phyloP scores from a whole-genome alignment of 768 basidiomycete species.

The Boletus subparvulus region DNA sequence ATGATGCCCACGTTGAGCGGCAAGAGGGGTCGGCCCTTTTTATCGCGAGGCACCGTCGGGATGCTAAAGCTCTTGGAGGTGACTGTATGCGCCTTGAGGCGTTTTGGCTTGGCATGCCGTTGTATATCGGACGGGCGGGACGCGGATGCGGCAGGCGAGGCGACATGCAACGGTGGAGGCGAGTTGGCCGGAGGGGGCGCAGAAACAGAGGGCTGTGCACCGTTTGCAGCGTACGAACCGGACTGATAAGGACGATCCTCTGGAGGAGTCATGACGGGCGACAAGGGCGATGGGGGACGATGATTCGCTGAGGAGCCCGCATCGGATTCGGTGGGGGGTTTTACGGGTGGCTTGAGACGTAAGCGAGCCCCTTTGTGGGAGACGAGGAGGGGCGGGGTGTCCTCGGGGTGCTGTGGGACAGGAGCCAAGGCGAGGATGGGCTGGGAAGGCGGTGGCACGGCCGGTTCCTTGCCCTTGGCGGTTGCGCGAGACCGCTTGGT shows the following conservation, averaged over 20 bases:
- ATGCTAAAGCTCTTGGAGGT: constrained; percentile 76
- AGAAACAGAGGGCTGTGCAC: constrained; percentile 18
- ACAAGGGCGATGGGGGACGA: constrained; percentile 32
- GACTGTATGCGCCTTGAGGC: constrained; percentile 78
- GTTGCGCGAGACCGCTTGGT: constrained; percentile 33
- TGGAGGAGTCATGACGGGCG: constrained; percentile 36
- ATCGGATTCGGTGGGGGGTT: constrained; percentile 26
- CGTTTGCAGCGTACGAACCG: constrained; percentile 25
- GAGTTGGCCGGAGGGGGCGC: constrained; percentile 17
- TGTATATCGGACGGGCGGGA: constrained; percentile 31
- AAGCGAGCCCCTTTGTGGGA: constrained; percentile 49
- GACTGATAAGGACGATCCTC: constrained; percentile 33
- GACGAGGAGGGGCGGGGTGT: constrained; percentile 37
- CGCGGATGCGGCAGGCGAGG: constrained; percentile 19
- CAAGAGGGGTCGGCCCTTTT: constrained; percentile 64
- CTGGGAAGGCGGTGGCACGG: constrained; percentile 18
- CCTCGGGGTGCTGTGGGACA: constrained; percentile 20
- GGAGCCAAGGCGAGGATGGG: constrained; percentile 31
- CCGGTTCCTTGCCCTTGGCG: constrained; percentile 41
- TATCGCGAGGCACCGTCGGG: constrained; percentile 76
- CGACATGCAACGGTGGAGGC: constrained; percentile 18
- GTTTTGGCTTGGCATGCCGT: constrained; percentile 65
- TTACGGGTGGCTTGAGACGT: constrained; percentile 48
- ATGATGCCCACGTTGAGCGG: constrained; percentile 86
- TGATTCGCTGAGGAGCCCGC: constrained; percentile 16